Evolutionary conservation across 1,139 yeast species (phyloP).

Genomic region (Suhomyces wounanorum): DNA sequence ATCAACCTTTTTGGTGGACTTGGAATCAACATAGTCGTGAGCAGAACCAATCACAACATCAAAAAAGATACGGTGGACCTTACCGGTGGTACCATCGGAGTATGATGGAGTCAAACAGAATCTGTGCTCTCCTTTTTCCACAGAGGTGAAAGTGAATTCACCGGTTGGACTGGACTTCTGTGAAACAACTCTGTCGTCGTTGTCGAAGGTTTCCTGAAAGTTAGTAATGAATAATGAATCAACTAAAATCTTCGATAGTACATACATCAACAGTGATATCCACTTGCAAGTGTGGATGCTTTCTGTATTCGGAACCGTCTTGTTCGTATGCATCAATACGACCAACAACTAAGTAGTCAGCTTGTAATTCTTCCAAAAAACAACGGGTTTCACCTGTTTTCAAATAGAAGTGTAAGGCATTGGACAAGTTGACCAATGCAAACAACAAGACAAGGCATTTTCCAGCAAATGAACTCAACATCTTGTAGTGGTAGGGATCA

Average conservation of each 20-base stretch:
- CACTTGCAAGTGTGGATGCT: slow-evolving; percentile 36
- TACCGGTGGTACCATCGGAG: slow-evolving; percentile 36
- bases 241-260: slow-evolving; percentile 7
- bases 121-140: slow-evolving; percentile 50
- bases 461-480: slow-evolving; percentile 9
- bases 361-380: slow-evolving; percentile 48
- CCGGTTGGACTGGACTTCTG: slow-evolving; percentile 44
- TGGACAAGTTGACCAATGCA: slow-evolving; percentile 17
- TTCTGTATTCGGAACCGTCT: slow-evolving; percentile 33
- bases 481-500: slow-evolving; percentile 5
- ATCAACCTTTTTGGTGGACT: slow-evolving; percentile 47
- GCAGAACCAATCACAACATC: slow-evolving; percentile 52
- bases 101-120: slow-evolving; percentile 49
- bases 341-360: slow-evolving; percentile 47
- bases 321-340: slow-evolving; percentile 46
- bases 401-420: slow-evolving; percentile 49
- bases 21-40: slow-evolving; percentile 50
- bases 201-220: slow-evolving; percentile 47
- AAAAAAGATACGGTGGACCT: slow-evolving; percentile 45
- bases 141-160: slow-evolving; percentile 37
- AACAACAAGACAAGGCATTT: slow-evolving; percentile 14
- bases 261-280: slow-evolving; percentile 44
- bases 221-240: slow-evolving; percentile 4
- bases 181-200: slow-evolving; percentile 45
- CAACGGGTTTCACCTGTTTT: slow-evolving; percentile 49